These are phyloP conservation scores for Globisporangium iwayamae DNA, from an alignment of 352 stramenopile genomes.

Conservation along the genomic window DNA sequence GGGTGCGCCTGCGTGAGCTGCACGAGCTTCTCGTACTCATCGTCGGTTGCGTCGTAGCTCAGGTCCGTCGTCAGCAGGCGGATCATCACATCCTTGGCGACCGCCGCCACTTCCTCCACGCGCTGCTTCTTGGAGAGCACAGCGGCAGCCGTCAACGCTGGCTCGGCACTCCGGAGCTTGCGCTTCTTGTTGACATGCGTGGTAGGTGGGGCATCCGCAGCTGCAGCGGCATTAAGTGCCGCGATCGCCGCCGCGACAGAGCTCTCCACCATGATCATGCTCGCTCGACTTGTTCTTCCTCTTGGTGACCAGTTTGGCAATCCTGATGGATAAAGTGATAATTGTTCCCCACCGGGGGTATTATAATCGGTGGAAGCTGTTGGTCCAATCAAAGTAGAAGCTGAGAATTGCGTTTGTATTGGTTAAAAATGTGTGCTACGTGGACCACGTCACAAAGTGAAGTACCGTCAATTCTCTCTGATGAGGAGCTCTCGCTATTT, in stretches of 20 bases:
- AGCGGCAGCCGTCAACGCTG: not conserved
- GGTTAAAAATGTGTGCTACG: not conserved
- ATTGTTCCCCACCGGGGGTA: not conserved
- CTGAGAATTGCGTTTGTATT: too few species aligned
- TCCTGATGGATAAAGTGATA: not conserved
- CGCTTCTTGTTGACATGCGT: conserved; percentile 5
- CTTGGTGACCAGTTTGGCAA: not conserved
- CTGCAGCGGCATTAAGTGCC: conserved; percentile 1
- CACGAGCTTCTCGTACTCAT: conserved; percentile 71
- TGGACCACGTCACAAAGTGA: not conserved
- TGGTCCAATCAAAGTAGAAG: not conserved
- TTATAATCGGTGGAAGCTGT: not conserved
- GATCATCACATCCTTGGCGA: conserved; percentile 76
- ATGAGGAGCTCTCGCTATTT: not conserved
- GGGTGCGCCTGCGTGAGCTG: conserved; percentile 54
- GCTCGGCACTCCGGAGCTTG: conserved; percentile 3
- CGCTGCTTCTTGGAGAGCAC: conserved; percentile 54
- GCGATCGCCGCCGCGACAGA: conserved; percentile 6
- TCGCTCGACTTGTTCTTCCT: not conserved
- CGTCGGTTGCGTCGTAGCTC: conserved; percentile 49
- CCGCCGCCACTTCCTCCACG: conserved; percentile 49
- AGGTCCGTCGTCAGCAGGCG: conserved; percentile 46
- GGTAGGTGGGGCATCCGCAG: not conserved
- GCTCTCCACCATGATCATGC: not conserved
- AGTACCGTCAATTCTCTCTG: too few species aligned